Evolutionary conservation across 306 rosid species (phyloP), one percentile per base, ranked within the genome.

Genomic region (Cyamopsis tetragonoloba): DNA sequence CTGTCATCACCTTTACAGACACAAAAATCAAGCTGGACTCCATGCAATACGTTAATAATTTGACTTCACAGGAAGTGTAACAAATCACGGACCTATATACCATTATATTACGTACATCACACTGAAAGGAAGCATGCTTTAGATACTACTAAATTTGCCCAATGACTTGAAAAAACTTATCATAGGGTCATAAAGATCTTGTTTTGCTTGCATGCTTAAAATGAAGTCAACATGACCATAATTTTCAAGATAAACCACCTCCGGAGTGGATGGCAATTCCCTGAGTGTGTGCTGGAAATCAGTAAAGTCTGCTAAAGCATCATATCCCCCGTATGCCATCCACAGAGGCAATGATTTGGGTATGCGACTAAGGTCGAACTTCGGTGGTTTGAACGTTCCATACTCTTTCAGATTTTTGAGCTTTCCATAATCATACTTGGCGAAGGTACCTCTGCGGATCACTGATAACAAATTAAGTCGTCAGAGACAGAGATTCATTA

Each of bases 251-350:
- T 86, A 87, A 76, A 92, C 68, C 78, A 89, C 73, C 79, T 89
- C 96, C 1, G 96, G 96, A 7, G 62, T 80, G 75, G 87, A 84
- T 65, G 66, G 68, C 82, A 92, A 67, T 67, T 84, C 88, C 81
- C 81, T 75, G 43, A 92, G 75, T 0, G 92, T 83, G 76, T 72
- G 93, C 74, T 72, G 66, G 56, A 92, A 77, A 80, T 92, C 96
- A 12, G 28, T 60, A 65, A 44, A 14, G 77, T 89, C 98, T 34
- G 91, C 90, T 73, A 92, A 81, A 67, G 74, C 93, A 75, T 92
- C 98, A 46, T 74, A 84, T 62, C 96, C 93, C 7, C 98, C 98
- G 19, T 87, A 87, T 46, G 89, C 96, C 89, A 92, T 92, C 98
- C 92, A 87, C 44, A 93, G 72, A 1, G 98, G 97, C 85, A 93